Base-by-base conservation (phyloP, 768 basidiomycete genomes). In the Auriscalpium microsporum region DNA sequence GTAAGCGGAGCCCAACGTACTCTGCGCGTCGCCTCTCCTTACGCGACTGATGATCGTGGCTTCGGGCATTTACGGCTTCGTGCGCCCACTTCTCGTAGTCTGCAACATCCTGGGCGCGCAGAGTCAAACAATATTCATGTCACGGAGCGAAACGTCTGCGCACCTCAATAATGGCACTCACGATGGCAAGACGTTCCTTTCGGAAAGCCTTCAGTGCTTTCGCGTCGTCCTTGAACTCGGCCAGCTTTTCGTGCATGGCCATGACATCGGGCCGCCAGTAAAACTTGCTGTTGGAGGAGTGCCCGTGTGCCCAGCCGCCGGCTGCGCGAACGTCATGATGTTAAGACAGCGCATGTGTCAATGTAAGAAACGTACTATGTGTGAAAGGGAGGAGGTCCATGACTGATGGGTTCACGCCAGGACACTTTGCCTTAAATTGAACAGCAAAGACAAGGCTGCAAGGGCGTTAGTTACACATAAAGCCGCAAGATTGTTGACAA, bases 381-480 rank as follows among this genome's bases (percentile, higher is more conserved):
- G 58, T 59, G 44, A 58, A 59, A 21, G 58, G 58, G 34, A 59
- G 48, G 21, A 58, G 56, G 35, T 50, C 37, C 51, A 58, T 58
- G 28, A 59, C 44, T 5, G 52, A 59, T 10, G 57, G 56, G 42
- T 57, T 50, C 56, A 59, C 19, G 51, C 10, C 58, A 1, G 56
- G 56, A n/a, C 58, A 59, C 36, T 36, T 36, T 52, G 16, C 7
- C 35, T 42, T 50, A 49, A 59, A 51, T 11, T 42, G 49, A 28
- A 23, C 42, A 2, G 58, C 52, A 16, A 50, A 46, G 16, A 59
- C 45, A 38, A 59, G 56, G n/a, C 58, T 59, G 33, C 7, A 42
- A n/a, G 35, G 11, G 5, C 28, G 28, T 28, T 0, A 28, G 28
- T 28, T 4, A 7, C 28, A 2, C 5, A 28, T 28, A 28, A 4